Percentiles rank a stretch among this genome's conserved stretches.
These are phyloP conservation scores for Gillenia trifoliata DNA, from an alignment of 306 rosid genomes.

Conservation along the genomic window DNA sequence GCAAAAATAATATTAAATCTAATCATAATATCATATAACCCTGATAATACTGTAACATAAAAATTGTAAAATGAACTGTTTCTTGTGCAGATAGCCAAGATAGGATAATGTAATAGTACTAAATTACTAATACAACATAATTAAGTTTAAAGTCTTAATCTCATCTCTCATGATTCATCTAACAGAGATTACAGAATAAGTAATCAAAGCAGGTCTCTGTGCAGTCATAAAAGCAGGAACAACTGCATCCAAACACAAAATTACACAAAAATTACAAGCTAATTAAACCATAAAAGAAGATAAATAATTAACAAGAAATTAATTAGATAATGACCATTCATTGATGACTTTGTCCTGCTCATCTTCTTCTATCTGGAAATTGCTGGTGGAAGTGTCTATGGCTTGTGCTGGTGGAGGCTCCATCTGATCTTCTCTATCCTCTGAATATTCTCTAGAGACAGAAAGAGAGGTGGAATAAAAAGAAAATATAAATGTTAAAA, in stretches of 20 bases:
- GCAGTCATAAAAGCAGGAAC: constrained; percentile 65
- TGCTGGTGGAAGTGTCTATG: constrained; percentile 40
- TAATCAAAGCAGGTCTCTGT: constrained; percentile 40
- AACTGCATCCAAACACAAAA: constrained; percentile 36
- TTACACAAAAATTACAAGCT: background rate
- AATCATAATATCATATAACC: no score
- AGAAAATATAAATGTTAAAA: background rate
- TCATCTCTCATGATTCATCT: background rate
- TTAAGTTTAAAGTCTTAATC: background rate
- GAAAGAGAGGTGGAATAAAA: background rate
- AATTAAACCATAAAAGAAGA: background rate
- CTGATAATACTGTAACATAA: no score
- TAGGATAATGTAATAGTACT: background rate
- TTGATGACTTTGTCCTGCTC: constrained; percentile 41
- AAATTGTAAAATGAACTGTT: no score
- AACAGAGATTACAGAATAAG: constrained; percentile 51
- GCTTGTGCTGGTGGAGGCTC: constrained; percentile 71
- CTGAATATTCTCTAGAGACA: background rate
- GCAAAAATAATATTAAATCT: no score
- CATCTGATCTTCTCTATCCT: constrained; percentile 24
- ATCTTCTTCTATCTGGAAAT: constrained; percentile 27
- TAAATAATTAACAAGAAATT: background rate
- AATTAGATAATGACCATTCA: constrained; percentile 37
- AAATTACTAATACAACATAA: background rate
- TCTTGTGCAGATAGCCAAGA: background rate